Evolutionary conservation across 768 basidiomycete species (phyloP), one percentile per base, ranked within the genome.

Genomic region (Daedalea quercina): DNA sequence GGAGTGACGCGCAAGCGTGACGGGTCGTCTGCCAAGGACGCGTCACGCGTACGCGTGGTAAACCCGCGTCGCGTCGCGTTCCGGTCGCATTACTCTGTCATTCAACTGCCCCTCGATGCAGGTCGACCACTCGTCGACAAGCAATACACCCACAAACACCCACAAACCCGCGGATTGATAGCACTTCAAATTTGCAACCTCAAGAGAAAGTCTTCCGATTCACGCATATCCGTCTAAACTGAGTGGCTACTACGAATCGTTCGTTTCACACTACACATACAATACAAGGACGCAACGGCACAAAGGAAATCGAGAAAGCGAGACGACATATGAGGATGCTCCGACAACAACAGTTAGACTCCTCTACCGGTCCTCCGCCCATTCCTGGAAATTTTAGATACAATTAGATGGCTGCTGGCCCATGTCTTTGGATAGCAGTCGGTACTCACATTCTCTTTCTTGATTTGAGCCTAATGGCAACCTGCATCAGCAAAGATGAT

Each of bases 391-490:
- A 20, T n/a, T n/a, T n/a, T n/a, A 58, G 60, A 50, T 51, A 54
- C 28, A 22, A 24, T 45, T 40, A 56, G 42, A 41, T 20, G 47
- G 37, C 33, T 40, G 20, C 33, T 40, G 20, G 34, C 19, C 8
- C 43, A 19, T 48, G 48, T 35, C 31, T 11, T 35, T n/a, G 44
- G 19, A 23, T n/a, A 22, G 37, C 0, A 44, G 40, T 50, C 51
- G 12, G 44, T 25, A 76, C 87, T 77, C 66, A 90, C 94, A 70
- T 98, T 98, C 77, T 99, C 96, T 73, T 96, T 96, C 84, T 93
- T 94, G 81, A 99, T 98, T 72, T 98, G 95, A 31, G 90, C 90
- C 90, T 90, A 60, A 42, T 59, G 51, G 13, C 37, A 40, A 15
- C 15, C 7, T 40, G 15, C 25, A 47, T 33, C 12, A 44, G 51